phyloP scores from a whole-genome alignment of 2,329 filamentous ascomycete genomes.

The Plenodomus biglobosus region DNA sequence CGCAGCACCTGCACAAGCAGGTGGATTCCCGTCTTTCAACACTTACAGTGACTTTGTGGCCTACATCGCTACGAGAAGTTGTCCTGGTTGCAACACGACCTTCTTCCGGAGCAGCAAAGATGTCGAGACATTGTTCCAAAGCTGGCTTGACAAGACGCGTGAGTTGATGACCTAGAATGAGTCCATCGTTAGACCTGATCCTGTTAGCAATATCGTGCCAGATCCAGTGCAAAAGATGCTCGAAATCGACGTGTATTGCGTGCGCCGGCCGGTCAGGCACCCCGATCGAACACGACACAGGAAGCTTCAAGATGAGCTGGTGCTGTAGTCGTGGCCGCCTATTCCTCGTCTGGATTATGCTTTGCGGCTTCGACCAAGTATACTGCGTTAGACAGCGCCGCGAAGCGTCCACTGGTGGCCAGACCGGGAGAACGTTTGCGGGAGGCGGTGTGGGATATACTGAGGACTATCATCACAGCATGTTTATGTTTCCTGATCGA shows the following conservation, averaged over 20 bases:
- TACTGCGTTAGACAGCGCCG: conserved; percentile 15
- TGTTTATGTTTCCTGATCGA: neutral
- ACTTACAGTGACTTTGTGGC: conserved; percentile 4
- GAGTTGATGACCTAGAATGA: neutral
- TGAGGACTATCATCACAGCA: neutral
- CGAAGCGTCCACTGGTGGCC: conserved; percentile 7
- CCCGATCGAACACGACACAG: conserved; percentile 1
- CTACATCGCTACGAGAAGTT: conserved; percentile 2
- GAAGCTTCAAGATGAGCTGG: conserved; percentile 17
- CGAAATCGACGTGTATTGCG: conserved; percentile 12
- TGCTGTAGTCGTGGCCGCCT: conserved; percentile 37
- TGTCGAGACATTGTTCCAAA: conserved; percentile 7
- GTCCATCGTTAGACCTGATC: neutral
- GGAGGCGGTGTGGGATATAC: conserved; percentile 9
- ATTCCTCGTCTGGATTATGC: conserved; percentile 37
- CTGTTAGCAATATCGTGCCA: conserved; percentile 1
- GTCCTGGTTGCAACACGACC: neutral
- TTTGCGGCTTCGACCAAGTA: conserved; percentile 38
- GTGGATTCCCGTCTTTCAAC: neutral
- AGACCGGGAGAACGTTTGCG: neutral
- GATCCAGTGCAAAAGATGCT: conserved; percentile 15
- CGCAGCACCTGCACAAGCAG: neutral
- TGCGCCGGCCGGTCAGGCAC: conserved; percentile 1
- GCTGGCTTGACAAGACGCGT: conserved; percentile 9
- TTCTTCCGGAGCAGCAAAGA: conserved; percentile 1